Evolutionary conservation across 2,329 filamentous ascomycete species (phyloP), one percentile per base, ranked within the genome.

Genomic region (Fusarium sp.): DNA sequence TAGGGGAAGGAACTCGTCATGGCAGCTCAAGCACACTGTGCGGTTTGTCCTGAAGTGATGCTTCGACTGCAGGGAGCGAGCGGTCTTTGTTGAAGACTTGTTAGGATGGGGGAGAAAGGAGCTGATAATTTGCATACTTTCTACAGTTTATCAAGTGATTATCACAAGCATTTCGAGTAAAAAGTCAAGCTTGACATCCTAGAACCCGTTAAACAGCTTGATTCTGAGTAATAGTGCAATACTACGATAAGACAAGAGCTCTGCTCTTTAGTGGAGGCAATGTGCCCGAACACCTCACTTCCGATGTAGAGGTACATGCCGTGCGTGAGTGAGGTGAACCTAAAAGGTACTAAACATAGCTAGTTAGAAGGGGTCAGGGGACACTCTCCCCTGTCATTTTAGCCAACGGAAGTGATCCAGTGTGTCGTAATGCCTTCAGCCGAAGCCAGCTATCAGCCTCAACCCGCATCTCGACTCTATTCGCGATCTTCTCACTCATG

Each of bases 391-490:
- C 68, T 69, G 68, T 65, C 64, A 48, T 46, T 62, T 38, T 46
- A 63, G 57, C 67, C 42, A 72, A 61, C 42, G 33, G 41, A 64
- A 55, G 66, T 69, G 70, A 65, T 67, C 33, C 55, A 60, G 73
- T 75, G 73, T 75, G 70, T 75, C 73, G 73, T 75, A 74, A 75
- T 75, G 70, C 63, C 66, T 57, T 48, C 48, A 70, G 57, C 62
- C 58, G 51, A 61, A 72, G 67, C 63, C 67, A 75, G 64, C 64
- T 69, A 75, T 64, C 73, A 72, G 62, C 73, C 64, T 73, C 66
- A 76, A 69, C 64, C 63, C 65, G 66, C 59, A 71, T 65, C 70
- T 69, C 59, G 70, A 70, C 72, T 72, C 60, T 64, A 65, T 73
- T 73, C 59, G 61, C 65, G 66, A 73, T 59, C 72, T 63, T 70